Conservation (phyloP, 1,139 yeast species). For the Kluyveromyces sp. region DNA sequence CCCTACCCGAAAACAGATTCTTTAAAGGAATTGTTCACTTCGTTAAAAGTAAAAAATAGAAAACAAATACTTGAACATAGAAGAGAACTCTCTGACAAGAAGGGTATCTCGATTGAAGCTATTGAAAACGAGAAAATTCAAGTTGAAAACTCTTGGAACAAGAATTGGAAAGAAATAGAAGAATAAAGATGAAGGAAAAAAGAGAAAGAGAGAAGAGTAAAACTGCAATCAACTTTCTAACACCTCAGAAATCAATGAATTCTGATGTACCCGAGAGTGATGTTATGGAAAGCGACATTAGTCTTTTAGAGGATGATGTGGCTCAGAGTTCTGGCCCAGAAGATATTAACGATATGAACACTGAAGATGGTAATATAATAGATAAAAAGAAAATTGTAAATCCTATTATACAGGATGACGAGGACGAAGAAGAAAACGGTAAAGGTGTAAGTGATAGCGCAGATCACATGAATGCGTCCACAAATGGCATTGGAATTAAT, state of each 20-base stretch:
- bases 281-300: constrained; percentile 22
- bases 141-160: constrained; percentile 49
- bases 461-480: too few species aligned
- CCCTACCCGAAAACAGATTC: constrained; percentile 10
- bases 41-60: constrained; percentile 27
- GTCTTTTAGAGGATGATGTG: constrained; percentile 16
- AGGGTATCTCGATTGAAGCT: constrained; percentile 24
- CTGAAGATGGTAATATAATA: constrained; percentile 9
- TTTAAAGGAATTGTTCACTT: constrained; percentile 21
- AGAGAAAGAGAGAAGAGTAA: constrained; percentile 24
- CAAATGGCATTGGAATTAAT: not conserved
- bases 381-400: constrained; percentile 10
- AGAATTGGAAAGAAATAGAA: constrained; percentile 49
- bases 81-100: constrained; percentile 20
- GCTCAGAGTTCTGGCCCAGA: constrained; percentile 15
- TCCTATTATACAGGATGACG: constrained; percentile 9
- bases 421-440: too few species aligned
- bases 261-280: constrained; percentile 28
- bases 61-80: constrained; percentile 29
- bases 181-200: constrained; percentile 45
- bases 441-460: too few species aligned
- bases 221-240: constrained; percentile 12
- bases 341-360: constrained; percentile 9
- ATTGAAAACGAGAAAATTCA: constrained; percentile 28
- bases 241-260: not conserved